Conservation (phyloP, 805 yeast species). For the Candida suzukii region DNA sequence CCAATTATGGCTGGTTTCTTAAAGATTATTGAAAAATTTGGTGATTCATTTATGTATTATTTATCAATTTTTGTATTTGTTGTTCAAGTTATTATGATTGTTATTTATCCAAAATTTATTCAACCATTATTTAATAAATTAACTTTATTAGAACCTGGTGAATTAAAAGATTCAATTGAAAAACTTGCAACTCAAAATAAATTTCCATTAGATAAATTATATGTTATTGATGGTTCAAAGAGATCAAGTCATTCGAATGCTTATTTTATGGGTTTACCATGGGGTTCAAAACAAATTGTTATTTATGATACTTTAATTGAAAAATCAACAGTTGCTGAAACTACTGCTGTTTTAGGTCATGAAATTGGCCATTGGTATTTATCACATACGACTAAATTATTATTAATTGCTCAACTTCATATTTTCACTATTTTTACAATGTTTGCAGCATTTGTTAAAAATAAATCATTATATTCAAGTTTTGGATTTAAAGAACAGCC, state of each 20-base stretch:
- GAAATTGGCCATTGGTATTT: constrained; percentile 98
- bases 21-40: constrained; percentile 74
- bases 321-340: constrained; percentile 68
- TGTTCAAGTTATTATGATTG: constrained; percentile 67
- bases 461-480: constrained; percentile 66
- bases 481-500: constrained; percentile 79
- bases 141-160: constrained; percentile 86
- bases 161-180: constrained; percentile 76
- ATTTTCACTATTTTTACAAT: constrained; percentile 58
- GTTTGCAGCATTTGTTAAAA: constrained; percentile 76
- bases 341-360: constrained; percentile 94
- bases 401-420: constrained; percentile 59
- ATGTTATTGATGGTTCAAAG: constrained; percentile 93
- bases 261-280: constrained; percentile 91
- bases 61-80: constrained; percentile 63
- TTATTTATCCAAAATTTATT: constrained; percentile 76
- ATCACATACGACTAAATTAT: constrained; percentile 76
- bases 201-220: constrained; percentile 83
- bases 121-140: constrained; percentile 91
- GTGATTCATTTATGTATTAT: constrained; percentile 76
- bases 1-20: constrained; percentile 72
- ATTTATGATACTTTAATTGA: constrained; percentile 86
- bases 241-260: constrained; percentile 97
- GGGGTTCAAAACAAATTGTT: constrained; percentile 89
- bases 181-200: constrained; percentile 63